Base-by-base conservation (phyloP, 768 basidiomycete genomes). In the Auriscalpium microsporum region DNA sequence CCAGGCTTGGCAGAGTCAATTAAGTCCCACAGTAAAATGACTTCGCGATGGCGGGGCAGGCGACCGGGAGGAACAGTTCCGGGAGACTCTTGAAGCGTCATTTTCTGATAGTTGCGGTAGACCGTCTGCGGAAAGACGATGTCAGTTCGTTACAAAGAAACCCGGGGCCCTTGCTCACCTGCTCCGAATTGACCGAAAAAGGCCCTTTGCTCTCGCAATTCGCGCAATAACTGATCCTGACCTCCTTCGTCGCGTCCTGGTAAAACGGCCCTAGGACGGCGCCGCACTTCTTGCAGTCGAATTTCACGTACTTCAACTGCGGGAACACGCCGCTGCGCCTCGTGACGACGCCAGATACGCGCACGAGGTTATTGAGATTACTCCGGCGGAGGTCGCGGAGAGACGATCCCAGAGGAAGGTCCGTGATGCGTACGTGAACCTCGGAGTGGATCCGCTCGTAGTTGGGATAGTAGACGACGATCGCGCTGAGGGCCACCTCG, bases 231-330 rank as follows among this genome's bases (percentile, higher is more conserved):
- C 88, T 94, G 68, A 98, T 87, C 70, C 81, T 90, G 55, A 98
- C 85, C 69, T 99, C 96, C 71, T 83, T 89, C 38, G 86, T 87
- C 8, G 93, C 91, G 70, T 98, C 96, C 75, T 99, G 96, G 68
- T 93, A 95, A 75, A 98, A 98, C 1, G 96, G 96, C 13, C 96
- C 96, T 14, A 98, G 77, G 28, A 91, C 83, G n/a, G 85, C 88
- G 16, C 88, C 87, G 63, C 96, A 99, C 68, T 95, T 97, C 54
- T 80, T 80, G 71, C 96, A 99, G 69, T 98, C 93, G 64, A 99
- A 99, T 68, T 97, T 98, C 69, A 99, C 94, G 65, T 97, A 96
- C 73, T 99, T 98, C 57, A 99, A 75, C 69, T 99, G 96, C n/a
- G 96, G 96, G 71, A 98, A 98, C 10, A 99, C 94, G 10, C 96